phyloP scores from a whole-genome alignment of 2,329 filamentous ascomycete species.

The Daldinia eschscholtzii region DNA sequence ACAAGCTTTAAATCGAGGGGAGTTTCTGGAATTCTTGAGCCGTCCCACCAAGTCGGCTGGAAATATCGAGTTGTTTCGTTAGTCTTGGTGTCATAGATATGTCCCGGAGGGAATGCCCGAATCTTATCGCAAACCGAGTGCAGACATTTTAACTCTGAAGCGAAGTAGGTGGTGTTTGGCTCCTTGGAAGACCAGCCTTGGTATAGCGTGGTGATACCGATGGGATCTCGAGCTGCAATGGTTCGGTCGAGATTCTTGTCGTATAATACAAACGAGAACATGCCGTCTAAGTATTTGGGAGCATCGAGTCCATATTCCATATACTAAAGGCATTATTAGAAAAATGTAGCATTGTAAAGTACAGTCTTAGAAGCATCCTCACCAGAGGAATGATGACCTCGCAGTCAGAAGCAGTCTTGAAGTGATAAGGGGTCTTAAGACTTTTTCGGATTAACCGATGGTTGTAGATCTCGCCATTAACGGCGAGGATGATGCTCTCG shows the following conservation, averaged over 20 bases:
- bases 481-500: slow-evolving; percentile 87
- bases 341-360: background rate
- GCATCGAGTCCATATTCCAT: slow-evolving; percentile 92
- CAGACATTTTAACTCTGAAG: slow-evolving; percentile 94
- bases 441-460: slow-evolving; percentile 93
- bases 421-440: slow-evolving; percentile 87
- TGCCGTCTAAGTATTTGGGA: slow-evolving; percentile 94
- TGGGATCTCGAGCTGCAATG: slow-evolving; percentile 94
- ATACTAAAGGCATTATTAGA: slow-evolving; percentile 70
- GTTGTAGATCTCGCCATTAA: slow-evolving; percentile 99
- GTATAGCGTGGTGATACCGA: slow-evolving; percentile 97
- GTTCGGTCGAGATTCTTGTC: slow-evolving; percentile 94
- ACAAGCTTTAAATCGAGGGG: slow-evolving; percentile 88
- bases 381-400: slow-evolving; percentile 98
- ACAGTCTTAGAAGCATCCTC: slow-evolving; percentile 55
- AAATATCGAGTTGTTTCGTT: slow-evolving; percentile 88
- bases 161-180: slow-evolving; percentile 91
- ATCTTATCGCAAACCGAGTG: slow-evolving; percentile 96
- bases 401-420: slow-evolving; percentile 99
- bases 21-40: slow-evolving; percentile 78
- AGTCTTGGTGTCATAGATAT: slow-evolving; percentile 95
- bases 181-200: slow-evolving; percentile 89
- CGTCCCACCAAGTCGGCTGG: slow-evolving; percentile 92
- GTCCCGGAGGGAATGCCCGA: slow-evolving; percentile 91
- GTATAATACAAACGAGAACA: slow-evolving; percentile 99